Conservation (phyloP, 768 basidiomycete species). For the Nidula microcarpa region DNA sequence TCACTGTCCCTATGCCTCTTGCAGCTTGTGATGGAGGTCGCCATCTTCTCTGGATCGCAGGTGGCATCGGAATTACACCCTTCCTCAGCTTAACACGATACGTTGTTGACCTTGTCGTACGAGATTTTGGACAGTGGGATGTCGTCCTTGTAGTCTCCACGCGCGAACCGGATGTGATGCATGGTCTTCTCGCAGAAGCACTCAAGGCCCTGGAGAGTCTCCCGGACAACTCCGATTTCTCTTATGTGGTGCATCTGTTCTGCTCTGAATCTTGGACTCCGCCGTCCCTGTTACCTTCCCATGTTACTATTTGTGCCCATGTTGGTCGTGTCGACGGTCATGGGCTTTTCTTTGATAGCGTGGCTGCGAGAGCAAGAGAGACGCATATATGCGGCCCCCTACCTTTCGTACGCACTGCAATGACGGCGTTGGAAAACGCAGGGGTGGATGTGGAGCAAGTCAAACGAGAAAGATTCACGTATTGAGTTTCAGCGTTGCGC, state of each 20-base stretch:
- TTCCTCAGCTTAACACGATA: constrained; percentile 63
- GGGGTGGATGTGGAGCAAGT: constrained; percentile 7
- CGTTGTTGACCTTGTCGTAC: constrained; percentile 17
- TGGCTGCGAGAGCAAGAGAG: constrained; percentile 2
- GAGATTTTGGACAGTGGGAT: constrained; percentile 22
- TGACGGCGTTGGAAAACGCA: constrained; percentile 7
- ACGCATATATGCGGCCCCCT: constrained; percentile 6
- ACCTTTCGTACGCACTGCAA: constrained; percentile 3
- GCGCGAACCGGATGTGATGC: constrained; percentile 48
- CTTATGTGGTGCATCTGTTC: constrained; percentile 3
- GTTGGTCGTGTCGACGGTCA: not conserved
- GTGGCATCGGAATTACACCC: constrained; percentile 64
- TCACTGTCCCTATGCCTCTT: not conserved
- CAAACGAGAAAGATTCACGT: constrained; percentile 9
- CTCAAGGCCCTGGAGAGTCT: not conserved
- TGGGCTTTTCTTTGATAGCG: not conserved
- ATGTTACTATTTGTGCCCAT: constrained; percentile 1
- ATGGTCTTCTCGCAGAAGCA: constrained; percentile 13
- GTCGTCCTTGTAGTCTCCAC: constrained; percentile 49
- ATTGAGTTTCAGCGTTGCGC: not conserved
- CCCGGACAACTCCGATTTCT: not conserved
- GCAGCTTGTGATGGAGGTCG: constrained; percentile 5
- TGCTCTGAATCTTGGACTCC: not conserved
- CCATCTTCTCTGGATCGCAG: constrained; percentile 54
- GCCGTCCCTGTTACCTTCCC: not conserved